These are phyloP conservation scores for Volvox carteri DNA, from an alignment of 163 green algal genomes.

Conservation along the genomic window DNA sequence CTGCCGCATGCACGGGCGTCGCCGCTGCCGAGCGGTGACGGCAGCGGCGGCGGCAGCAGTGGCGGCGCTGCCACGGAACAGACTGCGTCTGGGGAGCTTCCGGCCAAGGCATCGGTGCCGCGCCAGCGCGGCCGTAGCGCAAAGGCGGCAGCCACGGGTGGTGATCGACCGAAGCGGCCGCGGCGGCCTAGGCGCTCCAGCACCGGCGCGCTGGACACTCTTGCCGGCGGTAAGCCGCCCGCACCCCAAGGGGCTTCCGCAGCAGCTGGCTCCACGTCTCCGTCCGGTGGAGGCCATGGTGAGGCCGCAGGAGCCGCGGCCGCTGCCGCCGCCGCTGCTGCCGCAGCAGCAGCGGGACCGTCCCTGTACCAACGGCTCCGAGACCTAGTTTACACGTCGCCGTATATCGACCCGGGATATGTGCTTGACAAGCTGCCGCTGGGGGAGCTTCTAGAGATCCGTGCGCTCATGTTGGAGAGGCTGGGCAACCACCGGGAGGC, in stretches of 20 bases:
- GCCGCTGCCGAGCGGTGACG: neutral
- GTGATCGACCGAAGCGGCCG: neutral
- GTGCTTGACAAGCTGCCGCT: constrained; percentile 71
- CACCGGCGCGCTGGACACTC: constrained; percentile 4
- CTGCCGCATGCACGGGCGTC: neutral
- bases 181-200: constrained; percentile 38
- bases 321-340: constrained; percentile 73
- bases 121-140: neutral
- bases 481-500: constrained; percentile 81
- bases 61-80: too few species aligned
- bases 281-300: neutral
- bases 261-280: neutral
- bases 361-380: constrained; percentile 72
- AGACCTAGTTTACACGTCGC: constrained; percentile 72
- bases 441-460: constrained; percentile 77
- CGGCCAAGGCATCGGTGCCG: neutral
- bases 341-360: constrained; percentile 22
- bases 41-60: neutral
- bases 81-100: neutral
- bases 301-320: constrained; percentile 52
- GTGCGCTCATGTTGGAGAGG: constrained; percentile 84
- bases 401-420: constrained; percentile 74
- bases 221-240: constrained; percentile 28
- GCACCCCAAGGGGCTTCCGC: constrained; percentile 10
- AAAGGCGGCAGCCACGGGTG: neutral